These are phyloP conservation scores for Aethionema arabicum DNA, from an alignment of 345 rosid species.

Conservation along the genomic window DNA sequence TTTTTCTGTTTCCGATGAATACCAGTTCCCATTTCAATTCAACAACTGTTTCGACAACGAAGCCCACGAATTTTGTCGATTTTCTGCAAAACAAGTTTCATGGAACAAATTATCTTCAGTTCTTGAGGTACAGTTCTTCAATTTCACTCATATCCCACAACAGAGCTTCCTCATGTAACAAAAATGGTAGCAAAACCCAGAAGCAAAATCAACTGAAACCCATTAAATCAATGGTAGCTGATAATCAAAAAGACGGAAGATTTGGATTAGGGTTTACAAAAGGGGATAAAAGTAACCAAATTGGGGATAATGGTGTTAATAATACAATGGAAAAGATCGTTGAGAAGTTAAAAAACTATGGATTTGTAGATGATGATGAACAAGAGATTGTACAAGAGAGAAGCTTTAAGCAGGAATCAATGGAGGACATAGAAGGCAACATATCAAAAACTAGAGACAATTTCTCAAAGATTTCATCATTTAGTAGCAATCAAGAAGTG, in stretches of 20 bases:
- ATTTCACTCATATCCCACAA: constrained; percentile 32
- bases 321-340: constrained; percentile 84
- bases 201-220: constrained; percentile 41
- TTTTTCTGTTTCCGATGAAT: constrained; percentile 34
- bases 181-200: constrained; percentile 31
- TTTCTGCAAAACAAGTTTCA: constrained; percentile 37
- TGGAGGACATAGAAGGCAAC: constrained; percentile 70
- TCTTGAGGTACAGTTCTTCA: constrained; percentile 45
- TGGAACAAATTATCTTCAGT: constrained; percentile 36
- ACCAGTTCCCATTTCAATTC: constrained; percentile 60
- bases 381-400: constrained; percentile 40
- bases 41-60: constrained; percentile 23
- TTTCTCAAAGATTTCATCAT: constrained; percentile 49
- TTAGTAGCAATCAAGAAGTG: constrained; percentile 54
- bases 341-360: constrained; percentile 70
- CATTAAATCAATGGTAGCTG: constrained; percentile 40
- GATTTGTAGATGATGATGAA: constrained; percentile 54
- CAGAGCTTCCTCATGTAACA: constrained; percentile 14
- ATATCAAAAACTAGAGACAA: constrained; percentile 62
- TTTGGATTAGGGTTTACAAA: constrained; percentile 38
- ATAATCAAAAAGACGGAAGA: constrained; percentile 43
- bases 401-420: constrained; percentile 57
- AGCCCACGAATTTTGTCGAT: background rate
- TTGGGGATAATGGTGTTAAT: constrained; percentile 36
- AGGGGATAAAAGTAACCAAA: constrained; percentile 22